Evolutionary conservation across 192 early-diverging fungal species (phyloP), one percentile per base, ranked within the genome.

Genomic region (Gryganskiella cystojenkinii): DNA sequence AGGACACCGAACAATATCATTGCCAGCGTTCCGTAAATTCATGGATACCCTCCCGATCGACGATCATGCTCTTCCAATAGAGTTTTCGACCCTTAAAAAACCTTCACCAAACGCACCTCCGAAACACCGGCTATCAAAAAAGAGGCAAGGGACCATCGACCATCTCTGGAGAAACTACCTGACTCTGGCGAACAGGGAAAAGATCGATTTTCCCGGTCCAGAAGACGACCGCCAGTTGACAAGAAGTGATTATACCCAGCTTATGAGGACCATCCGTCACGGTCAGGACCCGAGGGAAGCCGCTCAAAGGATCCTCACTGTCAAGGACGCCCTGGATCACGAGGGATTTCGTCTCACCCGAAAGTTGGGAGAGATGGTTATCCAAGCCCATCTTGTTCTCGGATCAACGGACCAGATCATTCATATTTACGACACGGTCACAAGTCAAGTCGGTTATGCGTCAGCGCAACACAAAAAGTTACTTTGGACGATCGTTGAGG

Each of bases 201-300:
- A 45, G 31, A 58, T 30, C 19, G 28, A 15, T 25, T 30, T 37
- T 28, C n/a, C n/a, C n/a, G n/a, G n/a, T n/a, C n/a, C n/a, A n/a
- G n/a, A n/a, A n/a, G n/a, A n/a, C n/a, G 40, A 8, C 2, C 3
- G 13, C 3, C 53, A 44, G 19, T 14, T 76, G 33, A 31, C 65
- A 2, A 40, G 53, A 22, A 25, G 13, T 24, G 74, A 78, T 31
- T 78, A 78, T 30, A 59, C 55, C 53, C 61, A 28, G 24, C 61
- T 78, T 17, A 53, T 78, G 67, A 53, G 40, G 27, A 64, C 47
- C 5, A n/a, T 78, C 37, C 56, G 74, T 15, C 27, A 69, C 40
- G 53, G 53, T 14, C 22, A 28, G 24, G 22, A 40, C 7, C 10
- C 43, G 4, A 64, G 37, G 9, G 24, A 25, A 7, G 65, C 46